Evolutionary conservation across 257 asterid species (phyloP).

Genomic region (Solanum clarkiae): DNA sequence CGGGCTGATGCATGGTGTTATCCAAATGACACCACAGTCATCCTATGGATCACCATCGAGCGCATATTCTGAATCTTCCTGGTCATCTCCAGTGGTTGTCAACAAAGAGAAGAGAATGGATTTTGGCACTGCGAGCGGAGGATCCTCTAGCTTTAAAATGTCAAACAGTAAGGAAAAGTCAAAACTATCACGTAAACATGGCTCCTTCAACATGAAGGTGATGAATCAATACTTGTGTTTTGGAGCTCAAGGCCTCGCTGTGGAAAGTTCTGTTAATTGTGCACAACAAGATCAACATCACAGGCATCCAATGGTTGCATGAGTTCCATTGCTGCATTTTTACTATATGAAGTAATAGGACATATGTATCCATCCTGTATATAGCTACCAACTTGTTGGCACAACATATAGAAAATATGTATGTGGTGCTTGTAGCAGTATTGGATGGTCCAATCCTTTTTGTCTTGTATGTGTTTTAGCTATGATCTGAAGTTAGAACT

Average conservation of each 20-base stretch:
- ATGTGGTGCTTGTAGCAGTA: not conserved
- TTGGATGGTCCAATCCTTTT: not conserved
- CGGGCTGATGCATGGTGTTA: conserved; percentile 44
- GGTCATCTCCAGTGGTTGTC: conserved; percentile 31
- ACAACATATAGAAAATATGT: not conserved
- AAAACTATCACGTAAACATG: conserved; percentile 28
- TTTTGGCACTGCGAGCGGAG: not conserved
- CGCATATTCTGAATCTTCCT: conserved; percentile 44
- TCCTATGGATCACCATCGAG: conserved; percentile 41
- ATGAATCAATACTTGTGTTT: conserved; percentile 70
- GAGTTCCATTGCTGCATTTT: not conserved
- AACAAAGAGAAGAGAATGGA: conserved; percentile 8
- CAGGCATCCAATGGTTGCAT: conserved; percentile 1
- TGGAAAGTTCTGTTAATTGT: conserved; percentile 15
- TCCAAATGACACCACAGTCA: conserved; percentile 34
- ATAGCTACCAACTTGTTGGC: not conserved
- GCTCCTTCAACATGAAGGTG: conserved; percentile 40
- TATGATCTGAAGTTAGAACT: not conserved
- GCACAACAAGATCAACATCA: not conserved
- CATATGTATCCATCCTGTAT: not conserved
- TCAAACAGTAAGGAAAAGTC: conserved; percentile 15
- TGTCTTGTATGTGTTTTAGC: not conserved
- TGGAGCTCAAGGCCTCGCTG: conserved; percentile 57
- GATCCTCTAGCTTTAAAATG: conserved; percentile 10
- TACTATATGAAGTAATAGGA: not conserved